These are phyloP conservation scores for Cryptosporidium bovis DNA, from an alignment of 169 alveolate genomes.

Conservation along the genomic window DNA sequence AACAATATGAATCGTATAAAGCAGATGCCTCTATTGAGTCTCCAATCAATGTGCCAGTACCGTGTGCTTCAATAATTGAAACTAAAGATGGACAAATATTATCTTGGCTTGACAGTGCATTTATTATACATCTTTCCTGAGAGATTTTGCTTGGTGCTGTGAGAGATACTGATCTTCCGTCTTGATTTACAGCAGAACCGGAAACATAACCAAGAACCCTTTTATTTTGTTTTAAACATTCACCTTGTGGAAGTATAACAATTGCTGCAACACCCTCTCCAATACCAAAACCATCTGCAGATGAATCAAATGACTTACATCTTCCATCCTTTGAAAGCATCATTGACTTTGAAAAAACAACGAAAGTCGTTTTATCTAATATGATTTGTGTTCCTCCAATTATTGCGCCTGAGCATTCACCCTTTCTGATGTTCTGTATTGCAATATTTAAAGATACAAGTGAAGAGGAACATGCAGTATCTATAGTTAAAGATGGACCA, in stretches of 20 bases:
- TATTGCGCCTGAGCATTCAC: constrained; percentile 65
- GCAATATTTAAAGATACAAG: constrained; percentile 57
- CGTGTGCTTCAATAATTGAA: constrained; percentile 59
- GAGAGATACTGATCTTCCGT: constrained; percentile 46
- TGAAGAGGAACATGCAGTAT: constrained; percentile 70
- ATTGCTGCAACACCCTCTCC: constrained; percentile 83
- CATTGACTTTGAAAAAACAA: constrained; percentile 77
- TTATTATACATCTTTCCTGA: constrained; percentile 33
- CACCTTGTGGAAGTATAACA: constrained; percentile 70
- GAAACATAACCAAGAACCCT: constrained; percentile 34
- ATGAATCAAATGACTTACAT: constrained; percentile 81
- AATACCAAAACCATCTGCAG: constrained; percentile 82
- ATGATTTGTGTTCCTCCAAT: constrained; percentile 79
- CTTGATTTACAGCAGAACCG: constrained; percentile 65
- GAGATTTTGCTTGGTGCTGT: constrained; percentile 52
- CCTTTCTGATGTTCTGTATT: constrained; percentile 44
- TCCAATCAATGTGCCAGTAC: constrained; percentile 66
- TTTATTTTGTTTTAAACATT: constrained; percentile 5
- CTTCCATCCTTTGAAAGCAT: constrained; percentile 81
- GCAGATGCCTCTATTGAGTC: constrained; percentile 65
- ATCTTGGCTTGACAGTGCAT: constrained; percentile 36
- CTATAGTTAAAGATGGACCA: constrained; percentile 69
- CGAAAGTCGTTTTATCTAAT: constrained; percentile 74
- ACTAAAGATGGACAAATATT: constrained; percentile 37
- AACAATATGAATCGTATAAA: constrained; percentile 62